These are phyloP conservation scores for Lodderomyces metapsilosis DNA, from an alignment of 1,139 yeast species.

Conservation along the genomic window DNA sequence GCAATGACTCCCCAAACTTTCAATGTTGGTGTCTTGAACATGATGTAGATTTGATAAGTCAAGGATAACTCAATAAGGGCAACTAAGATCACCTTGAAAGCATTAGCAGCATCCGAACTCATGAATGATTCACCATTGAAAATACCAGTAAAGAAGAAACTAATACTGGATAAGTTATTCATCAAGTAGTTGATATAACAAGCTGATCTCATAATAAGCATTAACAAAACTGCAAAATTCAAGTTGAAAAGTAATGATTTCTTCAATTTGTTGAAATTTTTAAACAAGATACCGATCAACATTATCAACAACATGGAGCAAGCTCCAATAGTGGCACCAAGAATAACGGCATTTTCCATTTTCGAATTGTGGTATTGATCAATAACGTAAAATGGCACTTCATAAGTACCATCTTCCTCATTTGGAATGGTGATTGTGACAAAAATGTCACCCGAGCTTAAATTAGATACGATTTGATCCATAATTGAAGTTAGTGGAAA, in stretches of 20 bases:
- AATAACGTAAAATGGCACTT: conserved; percentile 9
- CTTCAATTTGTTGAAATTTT: conserved; percentile 32
- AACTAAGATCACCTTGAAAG: conserved; percentile 58
- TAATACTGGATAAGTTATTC: conserved; percentile 50
- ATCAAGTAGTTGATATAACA: conserved; percentile 54
- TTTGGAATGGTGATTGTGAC: conserved; percentile 11
- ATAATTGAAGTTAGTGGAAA: not conserved
- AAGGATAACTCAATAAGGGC: conserved; percentile 62
- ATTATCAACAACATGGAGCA: conserved; percentile 23
- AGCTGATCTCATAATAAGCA: conserved; percentile 56
- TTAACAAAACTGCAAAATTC: conserved; percentile 58
- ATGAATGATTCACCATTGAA: conserved; percentile 24
- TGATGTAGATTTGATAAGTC: conserved; percentile 65
- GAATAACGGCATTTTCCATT: conserved; percentile 7
- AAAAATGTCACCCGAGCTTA: conserved; percentile 9
- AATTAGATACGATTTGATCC: not conserved
- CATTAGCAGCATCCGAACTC: conserved; percentile 56
- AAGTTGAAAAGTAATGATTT: conserved; percentile 59
- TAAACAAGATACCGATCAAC: conserved; percentile 36
- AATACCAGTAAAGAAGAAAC: conserved; percentile 51
- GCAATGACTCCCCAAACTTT: conserved; percentile 37
- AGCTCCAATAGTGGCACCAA: conserved; percentile 30
- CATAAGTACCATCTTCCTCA: conserved; percentile 5
- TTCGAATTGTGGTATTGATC: conserved; percentile 7
- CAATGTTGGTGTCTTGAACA: conserved; percentile 57